Conservation (phyloP, 441 rosid species). For the Arabidopsis lyrata region DNA sequence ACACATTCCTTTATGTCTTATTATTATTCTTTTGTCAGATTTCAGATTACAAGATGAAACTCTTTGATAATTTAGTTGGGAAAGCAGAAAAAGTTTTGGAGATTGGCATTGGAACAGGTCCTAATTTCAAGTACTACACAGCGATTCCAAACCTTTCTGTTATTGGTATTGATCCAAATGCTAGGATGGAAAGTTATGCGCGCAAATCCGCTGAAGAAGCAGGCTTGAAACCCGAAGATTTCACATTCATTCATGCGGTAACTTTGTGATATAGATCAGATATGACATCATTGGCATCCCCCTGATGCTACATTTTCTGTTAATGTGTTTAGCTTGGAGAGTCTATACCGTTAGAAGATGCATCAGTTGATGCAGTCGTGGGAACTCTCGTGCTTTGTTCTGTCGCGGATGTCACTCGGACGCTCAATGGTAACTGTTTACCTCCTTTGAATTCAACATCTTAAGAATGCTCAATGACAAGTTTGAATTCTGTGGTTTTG, state of each 20-base stretch:
- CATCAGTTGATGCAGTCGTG: conserved; percentile 87
- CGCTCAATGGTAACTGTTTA: conserved; percentile 63
- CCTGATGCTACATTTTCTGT: conserved; percentile 18
- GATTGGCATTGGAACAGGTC: conserved; percentile 92
- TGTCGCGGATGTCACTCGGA: conserved; percentile 64
- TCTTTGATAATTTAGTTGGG: conserved; percentile 67
- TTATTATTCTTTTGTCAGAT: conserved; percentile 51
- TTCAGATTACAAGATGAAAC: conserved; percentile 64
- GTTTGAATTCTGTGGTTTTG: conserved; percentile 14
- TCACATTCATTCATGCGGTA: conserved; percentile 76
- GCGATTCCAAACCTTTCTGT: conserved; percentile 56
- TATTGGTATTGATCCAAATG: conserved; percentile 80
- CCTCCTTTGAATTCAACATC: not conserved
- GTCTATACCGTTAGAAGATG: conserved; percentile 75
- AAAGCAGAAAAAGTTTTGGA: conserved; percentile 73
- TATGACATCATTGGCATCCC: not conserved
- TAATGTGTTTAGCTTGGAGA: conserved; percentile 69
- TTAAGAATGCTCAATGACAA: not conserved
- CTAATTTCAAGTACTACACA: conserved; percentile 81
- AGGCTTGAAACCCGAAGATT: conserved; percentile 62
- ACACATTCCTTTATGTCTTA: not conserved
- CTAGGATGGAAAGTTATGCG: conserved; percentile 78
- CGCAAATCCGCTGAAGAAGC: conserved; percentile 68
- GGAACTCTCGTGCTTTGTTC: conserved; percentile 94
- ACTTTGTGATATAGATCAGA: not conserved